Evolutionary conservation across 2,329 filamentous ascomycete species (phyloP).

Genomic region (Penicillium sp.): DNA sequence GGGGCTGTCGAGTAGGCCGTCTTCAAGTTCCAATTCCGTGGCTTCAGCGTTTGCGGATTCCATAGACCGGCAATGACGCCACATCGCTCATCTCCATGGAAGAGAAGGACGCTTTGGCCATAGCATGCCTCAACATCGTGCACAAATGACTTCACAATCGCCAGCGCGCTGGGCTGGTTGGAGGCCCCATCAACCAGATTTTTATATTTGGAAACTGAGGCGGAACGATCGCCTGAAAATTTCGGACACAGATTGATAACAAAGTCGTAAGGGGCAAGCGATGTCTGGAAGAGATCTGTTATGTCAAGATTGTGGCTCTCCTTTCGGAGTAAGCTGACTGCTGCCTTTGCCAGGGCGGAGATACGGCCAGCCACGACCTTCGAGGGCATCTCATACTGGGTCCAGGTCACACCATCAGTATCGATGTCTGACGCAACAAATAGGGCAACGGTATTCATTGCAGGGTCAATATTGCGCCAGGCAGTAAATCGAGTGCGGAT

Average conservation of each 20-base stretch:
- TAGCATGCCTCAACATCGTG: slow-evolving; percentile 68
- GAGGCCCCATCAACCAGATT: slow-evolving; percentile 65
- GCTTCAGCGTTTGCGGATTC: slow-evolving; percentile 53
- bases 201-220: slow-evolving; percentile 62
- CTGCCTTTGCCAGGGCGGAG: slow-evolving; percentile 76
- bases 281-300: slow-evolving; percentile 68
- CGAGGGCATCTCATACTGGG: slow-evolving; percentile 65
- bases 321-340: slow-evolving; percentile 61
- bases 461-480: slow-evolving; percentile 85
- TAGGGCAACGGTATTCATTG: slow-evolving; percentile 78
- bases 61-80: slow-evolving; percentile 64
- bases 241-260: slow-evolving; percentile 69
- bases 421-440: slow-evolving; percentile 82
- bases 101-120: slow-evolving; percentile 72
- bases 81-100: slow-evolving; percentile 64
- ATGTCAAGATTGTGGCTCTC: slow-evolving; percentile 56
- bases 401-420: slow-evolving; percentile 76
- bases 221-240: slow-evolving; percentile 42
- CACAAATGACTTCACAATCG: slow-evolving; percentile 65
- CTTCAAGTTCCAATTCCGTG: slow-evolving; percentile 38
- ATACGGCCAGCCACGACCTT: slow-evolving; percentile 84
- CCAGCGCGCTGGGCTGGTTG: slow-evolving; percentile 52
- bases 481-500: slow-evolving; percentile 74
- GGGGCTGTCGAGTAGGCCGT: slow-evolving; percentile 39
- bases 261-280: slow-evolving; percentile 79